Percentiles rank a stretch among this genome's conserved stretches.
Conservation (phyloP, 2,329 filamentous ascomycete genomes). For the Colletotrichum sp. region DNA sequence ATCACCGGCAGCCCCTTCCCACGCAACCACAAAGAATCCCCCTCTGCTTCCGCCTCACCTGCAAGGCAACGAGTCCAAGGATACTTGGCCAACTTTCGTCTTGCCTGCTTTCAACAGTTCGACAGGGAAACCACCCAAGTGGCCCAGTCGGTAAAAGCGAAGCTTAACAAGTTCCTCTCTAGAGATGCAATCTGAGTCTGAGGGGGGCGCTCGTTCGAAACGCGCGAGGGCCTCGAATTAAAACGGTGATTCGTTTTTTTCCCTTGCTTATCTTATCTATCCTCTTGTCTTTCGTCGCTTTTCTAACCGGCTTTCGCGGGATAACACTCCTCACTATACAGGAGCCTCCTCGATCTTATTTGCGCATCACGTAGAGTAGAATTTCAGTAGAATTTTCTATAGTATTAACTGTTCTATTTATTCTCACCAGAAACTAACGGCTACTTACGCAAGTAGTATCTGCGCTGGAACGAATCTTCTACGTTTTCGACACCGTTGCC, state of each 20-base stretch:
- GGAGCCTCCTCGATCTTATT: too few relatives aligned
- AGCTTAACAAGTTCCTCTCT: background rate
- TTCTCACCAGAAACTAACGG: too few relatives aligned
- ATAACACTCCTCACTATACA: too few relatives aligned
- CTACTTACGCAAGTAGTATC: too few relatives aligned
- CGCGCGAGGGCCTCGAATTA: background rate
- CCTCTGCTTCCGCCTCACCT: background rate
- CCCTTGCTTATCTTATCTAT: background rate
- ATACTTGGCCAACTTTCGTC: background rate
- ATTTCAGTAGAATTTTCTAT: too few relatives aligned
- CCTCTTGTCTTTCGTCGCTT: background rate
- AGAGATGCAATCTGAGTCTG: background rate
- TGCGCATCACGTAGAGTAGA: too few relatives aligned
- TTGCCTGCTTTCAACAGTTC: background rate
- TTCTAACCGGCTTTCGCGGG: too few relatives aligned
- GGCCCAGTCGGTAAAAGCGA: background rate
- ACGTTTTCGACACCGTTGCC: background rate
- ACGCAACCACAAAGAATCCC: background rate
- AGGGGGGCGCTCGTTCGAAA: background rate
- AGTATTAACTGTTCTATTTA: too few relatives aligned
- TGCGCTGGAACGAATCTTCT: background rate
- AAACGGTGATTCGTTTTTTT: background rate
- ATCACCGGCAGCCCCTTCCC: background rate
- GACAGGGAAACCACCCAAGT: background rate
- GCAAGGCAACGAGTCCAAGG: background rate